Conservation (phyloP, 345 rosid genomes). For the Ceriops decandra region DNA sequence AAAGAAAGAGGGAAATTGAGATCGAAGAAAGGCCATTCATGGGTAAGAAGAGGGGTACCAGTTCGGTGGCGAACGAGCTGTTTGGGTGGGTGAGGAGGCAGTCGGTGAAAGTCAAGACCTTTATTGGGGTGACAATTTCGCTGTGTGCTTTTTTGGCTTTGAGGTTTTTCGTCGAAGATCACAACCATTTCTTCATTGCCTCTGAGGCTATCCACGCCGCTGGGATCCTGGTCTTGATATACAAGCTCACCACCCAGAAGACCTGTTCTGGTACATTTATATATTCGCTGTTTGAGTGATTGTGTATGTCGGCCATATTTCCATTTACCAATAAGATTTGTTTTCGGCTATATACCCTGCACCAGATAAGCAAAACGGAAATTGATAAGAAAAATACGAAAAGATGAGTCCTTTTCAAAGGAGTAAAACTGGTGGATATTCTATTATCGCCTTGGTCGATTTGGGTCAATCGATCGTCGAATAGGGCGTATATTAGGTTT, state of each 20-base stretch:
- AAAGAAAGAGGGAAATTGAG: neutral
- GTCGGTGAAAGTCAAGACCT: conserved; percentile 48
- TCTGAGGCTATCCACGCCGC: conserved; percentile 60
- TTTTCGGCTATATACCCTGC: too few species aligned
- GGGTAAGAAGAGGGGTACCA: conserved; percentile 49
- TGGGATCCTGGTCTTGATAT: conserved; percentile 59
- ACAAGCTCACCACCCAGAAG: conserved; percentile 59
- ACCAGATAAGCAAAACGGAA: too few species aligned
- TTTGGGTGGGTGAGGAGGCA: conserved; percentile 46
- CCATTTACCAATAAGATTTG: too few species aligned
- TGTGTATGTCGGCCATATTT: too few species aligned
- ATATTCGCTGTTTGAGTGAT: too few species aligned
- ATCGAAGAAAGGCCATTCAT: conserved; percentile 15
- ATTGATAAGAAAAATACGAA: too few species aligned
- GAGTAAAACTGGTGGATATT: too few species aligned
- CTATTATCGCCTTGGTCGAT: too few species aligned
- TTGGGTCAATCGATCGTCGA: too few species aligned
- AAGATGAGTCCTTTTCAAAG: too few species aligned
- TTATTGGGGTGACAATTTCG: conserved; percentile 24
- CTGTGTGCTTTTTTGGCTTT: conserved; percentile 36
- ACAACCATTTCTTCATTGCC: conserved; percentile 49
- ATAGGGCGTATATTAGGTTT: too few species aligned
- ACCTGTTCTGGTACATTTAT: conserved; percentile 53
- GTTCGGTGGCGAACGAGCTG: conserved; percentile 36
- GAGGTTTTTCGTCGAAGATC: conserved; percentile 30